phyloP scores from a whole-genome alignment of 129 eudicot species.

The Flaveria brownii region DNA sequence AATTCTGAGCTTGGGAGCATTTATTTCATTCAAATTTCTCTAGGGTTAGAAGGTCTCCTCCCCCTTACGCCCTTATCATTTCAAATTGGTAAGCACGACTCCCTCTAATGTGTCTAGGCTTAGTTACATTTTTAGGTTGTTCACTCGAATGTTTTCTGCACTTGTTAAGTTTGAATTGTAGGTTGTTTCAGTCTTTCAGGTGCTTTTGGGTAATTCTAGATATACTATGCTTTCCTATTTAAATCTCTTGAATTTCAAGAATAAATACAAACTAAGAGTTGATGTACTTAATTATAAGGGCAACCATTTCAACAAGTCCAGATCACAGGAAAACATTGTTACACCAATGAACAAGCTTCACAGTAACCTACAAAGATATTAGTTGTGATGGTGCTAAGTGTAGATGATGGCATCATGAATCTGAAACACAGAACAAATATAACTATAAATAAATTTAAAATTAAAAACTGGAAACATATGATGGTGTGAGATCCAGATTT shows the following conservation, averaged over 20 bases:
- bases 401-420: too few species aligned
- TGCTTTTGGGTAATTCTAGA: not conserved
- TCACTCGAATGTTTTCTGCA: not conserved
- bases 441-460: too few species aligned
- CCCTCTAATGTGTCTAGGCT: not conserved
- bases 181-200: not conserved
- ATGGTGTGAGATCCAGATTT: not conserved
- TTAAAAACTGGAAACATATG: too few species aligned
- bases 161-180: not conserved
- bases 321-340: not conserved
- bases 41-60: not conserved
- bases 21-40: not conserved
- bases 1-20: not conserved
- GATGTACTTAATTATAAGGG: not conserved
- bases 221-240: not conserved
- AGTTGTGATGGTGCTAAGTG: not conserved
- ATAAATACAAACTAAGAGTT: not conserved
- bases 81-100: too few species aligned
- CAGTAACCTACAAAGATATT: not conserved
- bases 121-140: not conserved
- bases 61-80: too few species aligned
- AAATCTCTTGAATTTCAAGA: not conserved
- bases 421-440: too few species aligned
- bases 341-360: not conserved
- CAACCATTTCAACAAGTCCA: not conserved